These are phyloP conservation scores for Mycena haematopus DNA, from an alignment of 768 basidiomycete genomes.

Conservation along the genomic window DNA sequence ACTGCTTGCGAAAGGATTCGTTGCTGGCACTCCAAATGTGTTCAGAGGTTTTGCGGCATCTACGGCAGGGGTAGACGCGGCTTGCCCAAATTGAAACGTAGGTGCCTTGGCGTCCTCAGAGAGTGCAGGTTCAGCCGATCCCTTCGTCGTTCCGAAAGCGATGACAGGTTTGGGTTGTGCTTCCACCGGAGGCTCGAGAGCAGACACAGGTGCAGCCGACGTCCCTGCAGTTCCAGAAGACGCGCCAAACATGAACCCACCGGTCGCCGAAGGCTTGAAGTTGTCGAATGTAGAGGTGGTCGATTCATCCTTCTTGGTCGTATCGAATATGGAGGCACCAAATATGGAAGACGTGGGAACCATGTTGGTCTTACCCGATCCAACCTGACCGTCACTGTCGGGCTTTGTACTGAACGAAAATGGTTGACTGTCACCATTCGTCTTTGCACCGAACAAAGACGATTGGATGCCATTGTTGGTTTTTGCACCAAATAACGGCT, in stretches of 20 bases:
- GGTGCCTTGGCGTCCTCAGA: constrained; percentile 35
- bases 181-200: constrained; percentile 10
- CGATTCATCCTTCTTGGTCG: constrained; percentile 23
- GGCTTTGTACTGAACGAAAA: constrained; percentile 16
- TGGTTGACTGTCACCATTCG: constrained; percentile 7
- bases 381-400: neutral
- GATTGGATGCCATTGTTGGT: neutral
- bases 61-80: constrained; percentile 21
- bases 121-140: constrained; percentile 31
- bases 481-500: constrained; percentile 19
- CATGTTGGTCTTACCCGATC: neutral
- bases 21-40: constrained; percentile 29
- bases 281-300: constrained; percentile 20
- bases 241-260: constrained; percentile 24
- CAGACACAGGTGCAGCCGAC: neutral
- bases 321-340: constrained; percentile 19
- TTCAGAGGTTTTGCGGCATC: constrained; percentile 29
- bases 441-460: constrained; percentile 18
- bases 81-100: constrained; percentile 44
- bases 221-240: neutral
- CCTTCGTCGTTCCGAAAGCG: constrained; percentile 13
- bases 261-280: constrained; percentile 20
- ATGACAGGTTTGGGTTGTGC: constrained; percentile 13
- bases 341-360: constrained; percentile 6
- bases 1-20: constrained; percentile 26